Evolutionary conservation across 2,329 filamentous ascomycete genomes (phyloP), one percentile per base, ranked within the genome.

Genomic region (Clonostachys chloroleuca): DNA sequence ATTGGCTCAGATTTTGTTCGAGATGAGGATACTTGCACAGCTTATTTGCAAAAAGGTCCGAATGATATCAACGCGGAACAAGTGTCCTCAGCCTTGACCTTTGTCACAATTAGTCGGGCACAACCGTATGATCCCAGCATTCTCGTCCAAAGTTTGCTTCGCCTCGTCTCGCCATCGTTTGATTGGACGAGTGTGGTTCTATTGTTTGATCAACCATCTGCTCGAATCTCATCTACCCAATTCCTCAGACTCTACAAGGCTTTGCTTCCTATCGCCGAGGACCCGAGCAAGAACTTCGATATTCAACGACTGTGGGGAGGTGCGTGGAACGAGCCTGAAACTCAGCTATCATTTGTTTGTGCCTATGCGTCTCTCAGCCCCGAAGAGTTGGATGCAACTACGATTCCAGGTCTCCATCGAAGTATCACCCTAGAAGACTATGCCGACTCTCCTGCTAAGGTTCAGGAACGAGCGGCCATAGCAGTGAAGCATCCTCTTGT

Each of bases 221-320:
- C 95, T 9, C 80, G 87, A 44, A 78, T 96, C 47, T 86, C 90
- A 3, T 83, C 87, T 18, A 70, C 80, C 40, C 92, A 96, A 54
- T 96, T 99, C 54, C 69, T 94, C 39, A 79, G 80, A 12, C 73
- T 99, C 5, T 96, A 94, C 69, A 80, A 87, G 47, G 87, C 89
- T 5, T 71, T 99, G 30, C 70, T 91, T 14, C 84, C 86, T 1
- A 74, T 94, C 47, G 88, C 91, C 3, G 70, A 71, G 46, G 73
- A 78, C n/a, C 51, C 65, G 4, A 61, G 58, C 20, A 56, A 54
- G 13, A 57, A 59, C 17, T 83, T 97, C 56, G 89, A 96, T 61
- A 86, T 99, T 41, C 91, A 96, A 63, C 79, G 78, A 37, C 73
- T 99, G 18, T 97, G 94, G 92, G 92, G 92, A 49, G 92, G 92